These are phyloP conservation scores for Aspergillus fumigatiaffinis DNA, from an alignment of 2,329 filamentous ascomycete species.

Conservation along the genomic window DNA sequence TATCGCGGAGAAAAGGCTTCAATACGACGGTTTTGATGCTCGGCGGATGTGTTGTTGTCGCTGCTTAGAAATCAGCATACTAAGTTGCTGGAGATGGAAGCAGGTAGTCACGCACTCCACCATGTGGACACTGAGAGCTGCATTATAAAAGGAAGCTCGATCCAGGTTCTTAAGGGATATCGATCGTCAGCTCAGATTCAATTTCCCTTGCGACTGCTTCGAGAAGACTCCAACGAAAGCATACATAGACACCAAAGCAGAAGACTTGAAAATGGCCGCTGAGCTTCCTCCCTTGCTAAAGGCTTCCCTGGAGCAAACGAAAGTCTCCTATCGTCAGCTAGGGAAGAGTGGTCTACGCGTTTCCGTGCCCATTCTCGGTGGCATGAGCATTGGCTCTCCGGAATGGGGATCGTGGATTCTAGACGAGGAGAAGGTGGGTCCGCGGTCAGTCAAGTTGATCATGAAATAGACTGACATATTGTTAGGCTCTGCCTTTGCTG, in stretches of 20 bases:
- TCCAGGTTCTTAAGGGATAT: not conserved
- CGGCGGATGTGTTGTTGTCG: not conserved
- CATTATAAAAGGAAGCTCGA: not conserved
- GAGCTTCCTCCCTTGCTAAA: not conserved
- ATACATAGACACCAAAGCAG: not conserved
- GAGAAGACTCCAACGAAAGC: not conserved
- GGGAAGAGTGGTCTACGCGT: constrained; percentile 1
- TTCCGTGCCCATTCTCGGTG: not conserved
- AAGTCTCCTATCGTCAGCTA: not conserved
- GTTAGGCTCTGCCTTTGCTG: not conserved
- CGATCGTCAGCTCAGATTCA: not conserved
- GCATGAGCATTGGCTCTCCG: constrained; percentile 1
- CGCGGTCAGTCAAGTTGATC: not conserved
- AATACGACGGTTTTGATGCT: not conserved
- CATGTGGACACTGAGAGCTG: not conserved
- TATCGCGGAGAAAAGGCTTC: not conserved
- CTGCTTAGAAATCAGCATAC: not conserved
- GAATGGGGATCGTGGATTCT: not conserved
- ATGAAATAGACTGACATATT: not conserved
- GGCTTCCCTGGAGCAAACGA: not conserved
- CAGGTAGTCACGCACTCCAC: not conserved
- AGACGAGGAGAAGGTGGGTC: not conserved
- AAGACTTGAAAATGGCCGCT: not conserved
- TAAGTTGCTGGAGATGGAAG: not conserved
- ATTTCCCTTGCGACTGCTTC: not conserved